These are phyloP conservation scores for Nissolia schottii DNA, from an alignment of 306 rosid genomes.

Conservation along the genomic window DNA sequence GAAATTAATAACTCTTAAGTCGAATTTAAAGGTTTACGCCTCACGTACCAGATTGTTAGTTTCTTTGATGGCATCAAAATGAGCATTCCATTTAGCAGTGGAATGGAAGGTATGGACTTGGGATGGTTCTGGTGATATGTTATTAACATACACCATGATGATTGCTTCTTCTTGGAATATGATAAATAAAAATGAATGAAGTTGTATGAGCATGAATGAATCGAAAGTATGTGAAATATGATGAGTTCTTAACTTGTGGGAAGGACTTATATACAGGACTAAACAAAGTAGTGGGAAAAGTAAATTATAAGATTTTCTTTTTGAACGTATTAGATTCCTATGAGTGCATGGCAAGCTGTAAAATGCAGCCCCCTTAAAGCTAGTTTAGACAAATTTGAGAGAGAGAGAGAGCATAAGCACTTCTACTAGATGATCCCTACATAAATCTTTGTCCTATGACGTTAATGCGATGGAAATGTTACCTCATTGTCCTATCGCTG, in stretches of 20 bases:
- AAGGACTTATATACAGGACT: background rate
- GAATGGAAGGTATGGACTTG: constrained; percentile 19
- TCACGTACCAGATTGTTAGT: constrained; percentile 57
- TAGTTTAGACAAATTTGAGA: background rate
- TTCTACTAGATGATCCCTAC: background rate
- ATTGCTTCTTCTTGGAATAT: background rate
- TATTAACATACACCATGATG: background rate
- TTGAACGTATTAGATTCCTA: constrained; percentile 7
- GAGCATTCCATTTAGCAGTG: constrained; percentile 28
- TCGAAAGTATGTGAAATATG: background rate
- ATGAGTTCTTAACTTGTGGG: background rate
- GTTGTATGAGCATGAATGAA: background rate
- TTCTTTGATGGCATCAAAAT: constrained; percentile 24
- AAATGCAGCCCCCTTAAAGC: constrained; percentile 7
- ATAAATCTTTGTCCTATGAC: background rate
- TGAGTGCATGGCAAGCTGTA: constrained; percentile 22
- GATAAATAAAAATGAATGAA: constrained; percentile 13
- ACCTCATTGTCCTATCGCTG: background rate
- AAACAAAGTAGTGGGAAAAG: constrained; percentile 4
- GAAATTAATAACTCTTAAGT: too few relatives aligned
- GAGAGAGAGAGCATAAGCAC: background rate
- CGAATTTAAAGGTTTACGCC: too few relatives aligned
- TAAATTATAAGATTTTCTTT: background rate
- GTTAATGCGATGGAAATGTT: background rate
- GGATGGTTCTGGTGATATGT: constrained; percentile 4